Evolutionary conservation across 2,329 filamentous ascomycete genomes (phyloP).

Genomic region (Thelonectria olida): DNA sequence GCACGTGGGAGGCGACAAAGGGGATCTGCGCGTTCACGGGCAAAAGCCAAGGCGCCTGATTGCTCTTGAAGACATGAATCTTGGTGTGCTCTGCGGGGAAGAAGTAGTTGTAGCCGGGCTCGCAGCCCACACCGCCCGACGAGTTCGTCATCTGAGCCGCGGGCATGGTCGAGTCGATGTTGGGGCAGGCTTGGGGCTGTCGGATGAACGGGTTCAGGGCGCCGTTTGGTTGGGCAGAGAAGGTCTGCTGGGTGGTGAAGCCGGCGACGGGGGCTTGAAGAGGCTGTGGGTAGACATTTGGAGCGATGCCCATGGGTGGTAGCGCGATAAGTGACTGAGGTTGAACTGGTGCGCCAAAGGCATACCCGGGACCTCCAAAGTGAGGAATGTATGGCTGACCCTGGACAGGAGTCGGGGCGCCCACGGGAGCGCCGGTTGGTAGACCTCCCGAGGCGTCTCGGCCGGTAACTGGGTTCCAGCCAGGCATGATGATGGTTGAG

Average conservation of each 20-base stretch:
- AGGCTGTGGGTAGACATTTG: slow-evolving; percentile 23
- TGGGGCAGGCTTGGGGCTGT: slow-evolving; percentile 52
- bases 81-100: slow-evolving; percentile 67
- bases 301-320: slow-evolving; percentile 22
- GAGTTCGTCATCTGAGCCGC: slow-evolving; percentile 65
- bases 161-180: slow-evolving; percentile 56
- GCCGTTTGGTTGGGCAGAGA: slow-evolving; percentile 51
- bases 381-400: slow-evolving; percentile 52
- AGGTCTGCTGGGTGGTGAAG: slow-evolving; percentile 39
- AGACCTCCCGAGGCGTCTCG: slow-evolving; percentile 47
- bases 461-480: slow-evolving; percentile 52
- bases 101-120: slow-evolving; percentile 71
- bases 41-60: slow-evolving; percentile 63
- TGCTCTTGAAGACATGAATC: slow-evolving; percentile 65
- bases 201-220: slow-evolving; percentile 48
- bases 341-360: slow-evolving; percentile 34
- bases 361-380: slow-evolving; percentile 48
- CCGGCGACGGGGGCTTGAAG: slow-evolving; percentile 31
- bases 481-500: slow-evolving; percentile 46
- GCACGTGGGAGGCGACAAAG: slow-evolving; percentile 62
- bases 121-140: slow-evolving; percentile 65
- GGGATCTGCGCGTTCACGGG: slow-evolving; percentile 51
- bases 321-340: slow-evolving; percentile 31
- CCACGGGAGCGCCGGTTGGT: slow-evolving; percentile 46
- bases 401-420: slow-evolving; percentile 45